These are phyloP conservation scores for Cyberlindnera euphorbiiphila DNA, from an alignment of 805 yeast genomes.

Conservation along the genomic window DNA sequence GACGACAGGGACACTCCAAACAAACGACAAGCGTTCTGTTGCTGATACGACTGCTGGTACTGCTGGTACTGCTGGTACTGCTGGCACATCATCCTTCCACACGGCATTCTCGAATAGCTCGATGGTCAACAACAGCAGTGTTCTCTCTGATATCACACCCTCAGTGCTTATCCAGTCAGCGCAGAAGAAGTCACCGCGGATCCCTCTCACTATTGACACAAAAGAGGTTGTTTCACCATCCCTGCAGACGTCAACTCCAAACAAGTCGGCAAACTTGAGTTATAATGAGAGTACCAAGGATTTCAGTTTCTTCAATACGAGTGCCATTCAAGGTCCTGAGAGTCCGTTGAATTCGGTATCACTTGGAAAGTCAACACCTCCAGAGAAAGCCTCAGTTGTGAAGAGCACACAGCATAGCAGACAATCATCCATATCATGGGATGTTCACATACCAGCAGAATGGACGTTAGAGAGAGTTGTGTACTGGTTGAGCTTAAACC, in stretches of 20 bases:
- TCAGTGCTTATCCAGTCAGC: slow-evolving; percentile 11
- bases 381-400: slow-evolving; percentile 2
- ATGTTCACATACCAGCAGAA: slow-evolving; percentile 48
- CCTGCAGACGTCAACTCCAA: slow-evolving; percentile 16
- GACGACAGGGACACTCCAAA: too few species aligned
- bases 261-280: slow-evolving; percentile 5
- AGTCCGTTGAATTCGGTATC: slow-evolving; percentile 10
- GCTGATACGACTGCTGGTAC: slow-evolving; percentile 10
- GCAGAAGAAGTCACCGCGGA: slow-evolving; percentile 13
- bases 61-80: slow-evolving; percentile 5
- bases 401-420: slow-evolving; percentile 24
- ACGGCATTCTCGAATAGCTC: slow-evolving; percentile 21
- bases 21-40: neutral
- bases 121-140: slow-evolving; percentile 1
- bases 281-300: slow-evolving; percentile 14
- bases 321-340: slow-evolving; percentile 13
- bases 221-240: slow-evolving; percentile 1
- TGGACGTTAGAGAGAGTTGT: slow-evolving; percentile 73
- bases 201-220: slow-evolving; percentile 16
- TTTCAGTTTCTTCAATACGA: slow-evolving; percentile 27
- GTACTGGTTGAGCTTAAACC: slow-evolving; percentile 63
- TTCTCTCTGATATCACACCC: slow-evolving; percentile 22
- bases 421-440: slow-evolving; percentile 39
- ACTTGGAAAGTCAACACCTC: slow-evolving; percentile 8
- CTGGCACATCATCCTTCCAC: slow-evolving; percentile 17